Conservation (phyloP, 345 rosid genomes). For the Firmiana major region DNA sequence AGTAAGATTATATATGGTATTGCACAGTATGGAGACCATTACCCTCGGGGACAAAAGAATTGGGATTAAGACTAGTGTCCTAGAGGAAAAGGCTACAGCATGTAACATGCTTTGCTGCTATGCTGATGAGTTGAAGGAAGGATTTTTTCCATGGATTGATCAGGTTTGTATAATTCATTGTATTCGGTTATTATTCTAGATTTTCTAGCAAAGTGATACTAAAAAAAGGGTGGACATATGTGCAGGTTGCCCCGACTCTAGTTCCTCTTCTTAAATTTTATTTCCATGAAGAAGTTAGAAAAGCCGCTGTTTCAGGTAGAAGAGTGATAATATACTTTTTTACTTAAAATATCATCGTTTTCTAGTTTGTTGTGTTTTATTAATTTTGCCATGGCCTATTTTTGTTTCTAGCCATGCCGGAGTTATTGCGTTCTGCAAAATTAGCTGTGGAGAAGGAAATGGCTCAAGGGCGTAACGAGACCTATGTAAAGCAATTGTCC, state of each 20-base stretch:
- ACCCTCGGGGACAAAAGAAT: constrained; percentile 98
- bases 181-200: constrained; percentile 4
- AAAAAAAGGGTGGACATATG: constrained; percentile 14
- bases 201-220: constrained; percentile 1
- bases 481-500: constrained; percentile 88
- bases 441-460: constrained; percentile 89
- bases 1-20: constrained; percentile 25
- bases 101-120: constrained; percentile 99
- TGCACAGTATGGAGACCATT: constrained; percentile 95
- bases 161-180: constrained; percentile 47
- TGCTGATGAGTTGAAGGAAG: constrained; percentile 98
- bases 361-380: background rate
- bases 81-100: constrained; percentile 99
- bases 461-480: constrained; percentile 81
- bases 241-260: constrained; percentile 88
- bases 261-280: constrained; percentile 98
- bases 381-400: background rate
- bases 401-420: constrained; percentile 83
- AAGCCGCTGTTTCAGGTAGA: constrained; percentile 99
- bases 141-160: constrained; percentile 98
- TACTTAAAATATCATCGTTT: background rate
- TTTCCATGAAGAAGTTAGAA: constrained; percentile 99
- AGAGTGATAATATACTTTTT: background rate
- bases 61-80: constrained; percentile 95
- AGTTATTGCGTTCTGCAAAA: constrained; percentile 89